These are phyloP conservation scores for Boletus reticuloceps DNA, from an alignment of 768 basidiomycete genomes.

Conservation along the genomic window DNA sequence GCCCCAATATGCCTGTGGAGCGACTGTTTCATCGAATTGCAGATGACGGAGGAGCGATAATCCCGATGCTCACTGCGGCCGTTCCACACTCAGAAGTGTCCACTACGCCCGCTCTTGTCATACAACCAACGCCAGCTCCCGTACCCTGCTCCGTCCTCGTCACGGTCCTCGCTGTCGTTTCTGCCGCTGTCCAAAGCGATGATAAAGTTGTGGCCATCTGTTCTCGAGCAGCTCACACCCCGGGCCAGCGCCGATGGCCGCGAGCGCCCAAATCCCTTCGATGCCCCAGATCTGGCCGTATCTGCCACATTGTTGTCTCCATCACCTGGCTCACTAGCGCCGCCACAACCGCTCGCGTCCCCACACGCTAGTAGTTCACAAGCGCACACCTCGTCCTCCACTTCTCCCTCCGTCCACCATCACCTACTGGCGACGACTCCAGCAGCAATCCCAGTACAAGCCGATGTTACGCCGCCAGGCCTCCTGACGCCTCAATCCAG, in stretches of 20 bases:
- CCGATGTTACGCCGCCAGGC: conserved; percentile 43
- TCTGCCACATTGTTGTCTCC: conserved; percentile 20
- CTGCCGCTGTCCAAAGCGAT: conserved; percentile 39
- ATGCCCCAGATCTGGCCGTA: conserved; percentile 37
- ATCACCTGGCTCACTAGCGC: conserved; percentile 14
- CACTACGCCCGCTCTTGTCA: conserved; percentile 1
- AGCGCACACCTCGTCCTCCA: conserved; percentile 12
- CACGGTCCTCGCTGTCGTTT: conserved; percentile 21
- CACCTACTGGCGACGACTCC: conserved; percentile 29
- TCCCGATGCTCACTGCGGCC: conserved; percentile 4
- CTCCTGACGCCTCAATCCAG: conserved; percentile 46
- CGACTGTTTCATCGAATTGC: conserved; percentile 2
- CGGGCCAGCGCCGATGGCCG: conserved; percentile 41
- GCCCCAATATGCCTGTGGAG: neutral
- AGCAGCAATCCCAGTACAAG: conserved; percentile 21
- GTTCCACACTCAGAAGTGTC: too few species aligned
- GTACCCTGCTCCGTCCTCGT: conserved; percentile 13
- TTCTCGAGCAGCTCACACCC: conserved; percentile 61
- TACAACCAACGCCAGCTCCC: conserved; percentile 7
- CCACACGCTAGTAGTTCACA: conserved; percentile 4
- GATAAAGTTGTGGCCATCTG: conserved; percentile 67
- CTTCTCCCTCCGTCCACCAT: conserved; percentile 24
- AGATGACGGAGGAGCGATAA: conserved; percentile 14
- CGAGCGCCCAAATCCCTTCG: conserved; percentile 63
- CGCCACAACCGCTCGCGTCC: neutral